Base-by-base conservation (phyloP, 164 flowering plant genomes). In the Buxus sempervirens region DNA sequence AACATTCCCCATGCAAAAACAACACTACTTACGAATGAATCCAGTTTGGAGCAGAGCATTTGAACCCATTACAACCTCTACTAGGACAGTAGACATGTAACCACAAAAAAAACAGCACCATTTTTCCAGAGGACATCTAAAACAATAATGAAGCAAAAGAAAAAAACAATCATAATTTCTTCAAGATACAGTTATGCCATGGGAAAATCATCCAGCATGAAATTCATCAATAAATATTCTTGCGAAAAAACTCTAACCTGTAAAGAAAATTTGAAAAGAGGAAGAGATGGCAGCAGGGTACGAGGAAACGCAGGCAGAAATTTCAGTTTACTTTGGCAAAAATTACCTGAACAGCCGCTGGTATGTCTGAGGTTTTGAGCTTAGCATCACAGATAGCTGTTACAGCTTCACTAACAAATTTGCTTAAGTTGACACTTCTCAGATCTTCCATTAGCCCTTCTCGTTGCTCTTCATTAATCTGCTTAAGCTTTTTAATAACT, bases 381-480 rank as follows among this genome's bases (percentile, higher is more conserved):
- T 89, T 95, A 57, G 97, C 92, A 73, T 95, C 98, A 80, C 97
- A 92, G 25, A 95, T 95, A 65, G 97, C 88, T 51, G 97, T 75
- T 74, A 95, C 98, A 70, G 98, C 98, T 80, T 95, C 98, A 77
- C 97, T 92, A 58, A 95, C 97, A 83, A 95, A 95, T 82, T 95
- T 95, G 83, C 97, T 95, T 24, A 95, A 72, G 77, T 95, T 95
- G 67, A 95, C 96, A 77, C 78, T 68, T 64, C 86, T 83, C 79
- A 95, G 71, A 8, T 95, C 98, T 64, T 95, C 97, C 86, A 88
- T 80, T 76, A 95, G 74, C 60, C 89, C 86, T 80, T 95, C 98
- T 25, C 84, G 77, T 73, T 82, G 97, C 69, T 95, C 98, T 76
- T 95, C 98, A 83, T 85, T 92, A 64, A 92, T 92, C 81, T 86